These are phyloP conservation scores for Cadophora sp. DNA, from an alignment of 2,329 filamentous ascomycete species.

Conservation along the genomic window DNA sequence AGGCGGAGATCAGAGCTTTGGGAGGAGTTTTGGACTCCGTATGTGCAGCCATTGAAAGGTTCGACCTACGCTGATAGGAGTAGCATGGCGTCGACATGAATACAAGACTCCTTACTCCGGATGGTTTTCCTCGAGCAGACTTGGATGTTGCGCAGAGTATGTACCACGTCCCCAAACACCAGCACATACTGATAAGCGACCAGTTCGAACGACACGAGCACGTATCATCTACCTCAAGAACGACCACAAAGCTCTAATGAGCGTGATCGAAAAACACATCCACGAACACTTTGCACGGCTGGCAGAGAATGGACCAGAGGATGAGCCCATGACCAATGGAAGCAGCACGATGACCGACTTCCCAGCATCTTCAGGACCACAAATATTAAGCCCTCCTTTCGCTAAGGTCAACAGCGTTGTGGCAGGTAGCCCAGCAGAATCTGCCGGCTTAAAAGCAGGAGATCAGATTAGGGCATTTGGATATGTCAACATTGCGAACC, in stretches of 20 bases:
- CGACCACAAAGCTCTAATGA: slow-evolving; percentile 92
- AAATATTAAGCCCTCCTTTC: slow-evolving; percentile 68
- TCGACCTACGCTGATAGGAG: slow-evolving; percentile 23
- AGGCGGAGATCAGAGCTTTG: slow-evolving; percentile 85
- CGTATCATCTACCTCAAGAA: slow-evolving; percentile 90
- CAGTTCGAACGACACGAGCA: slow-evolving; percentile 90
- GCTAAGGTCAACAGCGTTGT: slow-evolving; percentile 89
- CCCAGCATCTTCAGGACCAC: slow-evolving; percentile 45
- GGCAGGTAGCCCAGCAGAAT: slow-evolving; percentile 78
- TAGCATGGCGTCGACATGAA: slow-evolving; percentile 95
- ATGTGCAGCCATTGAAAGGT: slow-evolving; percentile 42
- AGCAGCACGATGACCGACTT: slow-evolving; percentile 37
- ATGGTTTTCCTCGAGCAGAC: slow-evolving; percentile 92
- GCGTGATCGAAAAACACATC: slow-evolving; percentile 80
- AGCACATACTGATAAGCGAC: slow-evolving; percentile 22
- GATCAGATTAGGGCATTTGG: slow-evolving; percentile 89
- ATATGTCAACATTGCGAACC: slow-evolving; percentile 80
- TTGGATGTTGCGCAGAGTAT: slow-evolving; percentile 94
- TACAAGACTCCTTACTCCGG: slow-evolving; percentile 82
- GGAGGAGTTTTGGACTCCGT: slow-evolving; percentile 90
- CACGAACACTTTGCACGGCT: slow-evolving; percentile 86
- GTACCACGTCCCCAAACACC: slow-evolving; percentile 33
- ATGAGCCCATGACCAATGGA: slow-evolving; percentile 35
- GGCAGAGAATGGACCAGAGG: slow-evolving; percentile 48
- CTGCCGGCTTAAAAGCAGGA: slow-evolving; percentile 79